A percentile compares a stretch with the other conserved stretches of the same genome.
phyloP scores from a whole-genome alignment of 2,329 filamentous ascomycete species.

The Cordyceps militaris region DNA sequence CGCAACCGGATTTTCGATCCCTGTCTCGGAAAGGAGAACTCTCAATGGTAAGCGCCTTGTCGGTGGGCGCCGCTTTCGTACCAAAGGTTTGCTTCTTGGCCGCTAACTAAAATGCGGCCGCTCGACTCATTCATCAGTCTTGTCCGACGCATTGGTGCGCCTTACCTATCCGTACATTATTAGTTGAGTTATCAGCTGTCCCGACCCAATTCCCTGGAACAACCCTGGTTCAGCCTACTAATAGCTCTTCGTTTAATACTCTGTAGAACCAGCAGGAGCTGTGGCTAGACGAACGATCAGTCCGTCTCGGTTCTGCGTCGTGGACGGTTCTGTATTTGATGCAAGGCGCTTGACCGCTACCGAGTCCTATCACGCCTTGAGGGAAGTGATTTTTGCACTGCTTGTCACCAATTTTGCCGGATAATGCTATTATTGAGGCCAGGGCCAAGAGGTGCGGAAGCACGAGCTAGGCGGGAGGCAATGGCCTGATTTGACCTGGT shows the following conservation, averaged over 20 bases:
- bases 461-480: not conserved
- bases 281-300: not conserved
- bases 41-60: conserved; percentile 1
- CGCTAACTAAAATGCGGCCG: not conserved
- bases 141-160: not conserved
- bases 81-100: not conserved
- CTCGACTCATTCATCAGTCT: not conserved
- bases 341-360: too few species aligned
- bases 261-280: too few species aligned
- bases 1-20: not conserved
- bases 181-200: not conserved
- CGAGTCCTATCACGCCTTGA: too few species aligned
- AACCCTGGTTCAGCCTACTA: not conserved
- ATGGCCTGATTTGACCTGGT: not conserved
- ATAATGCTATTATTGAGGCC: too few species aligned
- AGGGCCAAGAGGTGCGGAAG: not conserved
- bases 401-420: too few species aligned
- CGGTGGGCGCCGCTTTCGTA: not conserved
- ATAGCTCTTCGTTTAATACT: conserved; percentile 6
- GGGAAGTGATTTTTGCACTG: too few species aligned
- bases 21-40: not conserved
- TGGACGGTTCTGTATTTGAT: too few species aligned
- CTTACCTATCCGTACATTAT: not conserved
- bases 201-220: too few species aligned
- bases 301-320: too few species aligned